Base-by-base conservation (phyloP, 1,284 basidiomycete species). In the Mycena sp. region DNA sequence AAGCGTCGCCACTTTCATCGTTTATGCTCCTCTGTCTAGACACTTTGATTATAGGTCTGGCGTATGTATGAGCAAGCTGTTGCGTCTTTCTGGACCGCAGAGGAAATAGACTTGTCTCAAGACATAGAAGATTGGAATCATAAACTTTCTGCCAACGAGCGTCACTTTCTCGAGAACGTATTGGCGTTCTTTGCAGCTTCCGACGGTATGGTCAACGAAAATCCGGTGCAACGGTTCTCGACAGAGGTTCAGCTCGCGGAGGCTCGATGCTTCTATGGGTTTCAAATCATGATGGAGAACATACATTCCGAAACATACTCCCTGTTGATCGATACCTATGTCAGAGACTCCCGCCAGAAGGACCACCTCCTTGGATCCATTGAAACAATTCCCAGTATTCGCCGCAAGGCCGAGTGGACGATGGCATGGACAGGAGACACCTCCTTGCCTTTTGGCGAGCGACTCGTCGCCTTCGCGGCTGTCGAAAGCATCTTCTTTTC, bases 261-360 rank as follows among this genome's bases (percentile, higher is more conserved):
- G 80, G 96, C 96, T 12, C 93, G 96, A 35, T 98, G 94, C 77
- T 99, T 99, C 83, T 99, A 99, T 76, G 96, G 96, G 23, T 98
- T 98, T 86, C 96, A 99, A 76, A 97, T 98, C 76, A 98, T 98
- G 96, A 98, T 98, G 93, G 96, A 99, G 78, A 96, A 96, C 77
- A 91, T 96, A 54, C 94, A 96, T 78, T 97, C 95, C 5, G 97
- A 99, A 79, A 97, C 96, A 1, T 98, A 98, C 80, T 99, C 97
- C 7, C 91, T 99, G 46, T 90, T 99, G 70, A 98, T 99, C 77
- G 95, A 99, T 80, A 95, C 96, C 14, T 98, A 98, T 78, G 96
- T 99, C 81, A 95, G 95, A 76, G 97, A 99, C 72, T 81, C 89
- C 14, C 83, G 80, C 19, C 87, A 95, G 76, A 89, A 94, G 58